Percentiles rank a stretch among this genome's conserved stretches.
These are phyloP conservation scores for Neopestalotiopsis clavispora DNA, from an alignment of 2,329 filamentous ascomycete genomes.

Conservation along the genomic window DNA sequence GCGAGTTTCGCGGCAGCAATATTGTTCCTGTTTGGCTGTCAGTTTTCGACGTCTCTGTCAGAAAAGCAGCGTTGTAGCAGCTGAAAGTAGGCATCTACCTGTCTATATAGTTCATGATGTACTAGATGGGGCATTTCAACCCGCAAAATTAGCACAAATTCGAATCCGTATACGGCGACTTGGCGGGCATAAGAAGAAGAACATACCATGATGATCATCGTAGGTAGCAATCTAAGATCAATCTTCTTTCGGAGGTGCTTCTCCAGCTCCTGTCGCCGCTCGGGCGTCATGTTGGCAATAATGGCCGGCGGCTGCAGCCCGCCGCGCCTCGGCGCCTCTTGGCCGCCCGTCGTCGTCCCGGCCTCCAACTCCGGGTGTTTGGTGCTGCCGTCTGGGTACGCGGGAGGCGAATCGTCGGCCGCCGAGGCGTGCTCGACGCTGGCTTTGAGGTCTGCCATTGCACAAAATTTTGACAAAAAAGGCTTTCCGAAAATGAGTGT, in stretches of 20 bases:
- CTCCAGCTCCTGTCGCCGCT: conserved; percentile 58
- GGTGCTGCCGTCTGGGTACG: background rate
- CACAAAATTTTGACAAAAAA: background rate
- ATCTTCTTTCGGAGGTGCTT: conserved; percentile 65
- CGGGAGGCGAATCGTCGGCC: conserved; percentile 12
- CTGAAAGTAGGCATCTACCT: conserved; percentile 29
- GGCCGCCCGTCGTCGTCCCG: background rate
- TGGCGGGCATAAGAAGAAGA: background rate
- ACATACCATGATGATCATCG: conserved; percentile 63
- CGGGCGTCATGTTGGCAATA: conserved; percentile 51
- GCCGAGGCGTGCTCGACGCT: conserved; percentile 18
- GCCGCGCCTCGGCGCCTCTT: conserved; percentile 26
- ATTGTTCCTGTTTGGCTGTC: conserved; percentile 48
- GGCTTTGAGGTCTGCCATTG: conserved; percentile 18
- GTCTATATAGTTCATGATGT: conserved; percentile 72
- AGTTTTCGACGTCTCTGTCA: background rate
- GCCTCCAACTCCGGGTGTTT: conserved; percentile 1
- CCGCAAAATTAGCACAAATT: background rate
- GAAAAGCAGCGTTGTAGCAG: background rate
- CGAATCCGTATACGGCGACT: too few species aligned
- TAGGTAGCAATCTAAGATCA: conserved; percentile 68
- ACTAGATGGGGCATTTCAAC: conserved; percentile 33
- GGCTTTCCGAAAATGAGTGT: too few species aligned
- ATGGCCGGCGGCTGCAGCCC: conserved; percentile 36
- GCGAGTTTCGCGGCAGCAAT: conserved; percentile 60